phyloP scores from a whole-genome alignment of 208 protist species.

The Wallacemonas sp. region DNA sequence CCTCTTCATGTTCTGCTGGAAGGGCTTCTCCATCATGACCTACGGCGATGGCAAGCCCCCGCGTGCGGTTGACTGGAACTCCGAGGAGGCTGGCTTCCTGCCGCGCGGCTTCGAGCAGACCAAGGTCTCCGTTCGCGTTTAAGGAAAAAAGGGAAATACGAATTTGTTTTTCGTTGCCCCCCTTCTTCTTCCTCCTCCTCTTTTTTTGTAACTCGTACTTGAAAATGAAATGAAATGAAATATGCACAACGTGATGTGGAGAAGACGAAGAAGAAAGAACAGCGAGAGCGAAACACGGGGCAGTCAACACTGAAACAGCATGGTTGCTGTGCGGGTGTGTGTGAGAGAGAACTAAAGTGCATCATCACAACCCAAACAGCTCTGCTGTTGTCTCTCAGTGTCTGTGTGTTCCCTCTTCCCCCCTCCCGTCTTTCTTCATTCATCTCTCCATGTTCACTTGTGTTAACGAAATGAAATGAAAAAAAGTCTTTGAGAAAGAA shows the following conservation, averaged over 20 bases:
- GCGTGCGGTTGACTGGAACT: constrained; percentile 89
- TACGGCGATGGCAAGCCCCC: constrained; percentile 87
- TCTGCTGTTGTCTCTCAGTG: too few species aligned
- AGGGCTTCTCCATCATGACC: constrained; percentile 66
- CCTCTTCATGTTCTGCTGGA: constrained; percentile 88
- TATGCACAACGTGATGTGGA: neutral
- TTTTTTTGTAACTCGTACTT: neutral
- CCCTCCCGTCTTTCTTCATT: too few species aligned
- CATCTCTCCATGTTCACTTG: too few species aligned
- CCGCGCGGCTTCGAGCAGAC: constrained; percentile 73
- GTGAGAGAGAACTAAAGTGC: too few species aligned
- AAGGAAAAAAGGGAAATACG: constrained; percentile 15
- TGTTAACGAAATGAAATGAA: too few species aligned
- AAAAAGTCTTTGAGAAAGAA: too few species aligned
- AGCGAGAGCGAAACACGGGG: neutral
- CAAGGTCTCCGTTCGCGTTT: constrained; percentile 57
- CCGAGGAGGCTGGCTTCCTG: constrained; percentile 79
- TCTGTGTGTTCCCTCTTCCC: too few species aligned
- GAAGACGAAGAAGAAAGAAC: neutral
- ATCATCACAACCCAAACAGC: too few species aligned
- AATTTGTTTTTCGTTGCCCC: constrained; percentile 2
- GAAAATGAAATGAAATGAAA: constrained; percentile 16
- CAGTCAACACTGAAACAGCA: too few species aligned
- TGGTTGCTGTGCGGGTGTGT: too few species aligned
- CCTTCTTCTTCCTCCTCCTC: constrained; percentile 16